These are phyloP conservation scores for Pythium scleroteichum DNA, from an alignment of 352 stramenopile genomes.

Conservation along the genomic window DNA sequence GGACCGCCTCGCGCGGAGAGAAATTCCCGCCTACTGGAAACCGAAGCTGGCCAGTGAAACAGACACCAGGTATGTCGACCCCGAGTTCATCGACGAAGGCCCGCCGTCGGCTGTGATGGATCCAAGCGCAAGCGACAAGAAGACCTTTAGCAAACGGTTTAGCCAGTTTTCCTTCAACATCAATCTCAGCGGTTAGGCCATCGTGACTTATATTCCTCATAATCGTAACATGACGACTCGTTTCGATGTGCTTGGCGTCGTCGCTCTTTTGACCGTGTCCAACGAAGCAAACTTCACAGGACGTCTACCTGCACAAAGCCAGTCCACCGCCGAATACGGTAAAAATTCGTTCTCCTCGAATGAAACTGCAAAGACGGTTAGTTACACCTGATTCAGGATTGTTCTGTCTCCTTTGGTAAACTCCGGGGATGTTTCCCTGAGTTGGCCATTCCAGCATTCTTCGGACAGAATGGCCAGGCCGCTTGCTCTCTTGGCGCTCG, in stretches of 20 bases:
- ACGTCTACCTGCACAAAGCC: not conserved
- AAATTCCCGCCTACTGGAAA: constrained; percentile 81
- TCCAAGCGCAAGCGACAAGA: constrained; percentile 56
- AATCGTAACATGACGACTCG: too few relatives aligned
- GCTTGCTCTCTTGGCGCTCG: constrained; percentile 5
- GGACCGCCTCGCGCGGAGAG: constrained; percentile 63
- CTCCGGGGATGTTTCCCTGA: not conserved
- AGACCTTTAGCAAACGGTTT: constrained; percentile 81
- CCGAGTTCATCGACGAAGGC: constrained; percentile 86
- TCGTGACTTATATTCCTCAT: too few relatives aligned
- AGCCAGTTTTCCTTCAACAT: constrained; percentile 92
- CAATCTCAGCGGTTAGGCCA: constrained; percentile 41
- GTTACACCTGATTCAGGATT: constrained; percentile 12
- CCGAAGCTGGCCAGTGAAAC: constrained; percentile 84
- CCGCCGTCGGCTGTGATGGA: constrained; percentile 81
- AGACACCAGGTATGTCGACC: constrained; percentile 88
- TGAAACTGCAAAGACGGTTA: too few relatives aligned
- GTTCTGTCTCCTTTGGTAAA: constrained; percentile 12
- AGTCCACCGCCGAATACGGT: not conserved
- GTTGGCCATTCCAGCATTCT: not conserved
- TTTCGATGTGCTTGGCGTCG: too few relatives aligned
- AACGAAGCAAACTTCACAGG: too few relatives aligned
- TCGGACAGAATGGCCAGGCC: not conserved
- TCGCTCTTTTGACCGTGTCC: too few relatives aligned
- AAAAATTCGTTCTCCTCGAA: not conserved